Evolutionary conservation across 2,329 filamentous ascomycete species (phyloP).

Genomic region (Botryotinia narcissicola): DNA sequence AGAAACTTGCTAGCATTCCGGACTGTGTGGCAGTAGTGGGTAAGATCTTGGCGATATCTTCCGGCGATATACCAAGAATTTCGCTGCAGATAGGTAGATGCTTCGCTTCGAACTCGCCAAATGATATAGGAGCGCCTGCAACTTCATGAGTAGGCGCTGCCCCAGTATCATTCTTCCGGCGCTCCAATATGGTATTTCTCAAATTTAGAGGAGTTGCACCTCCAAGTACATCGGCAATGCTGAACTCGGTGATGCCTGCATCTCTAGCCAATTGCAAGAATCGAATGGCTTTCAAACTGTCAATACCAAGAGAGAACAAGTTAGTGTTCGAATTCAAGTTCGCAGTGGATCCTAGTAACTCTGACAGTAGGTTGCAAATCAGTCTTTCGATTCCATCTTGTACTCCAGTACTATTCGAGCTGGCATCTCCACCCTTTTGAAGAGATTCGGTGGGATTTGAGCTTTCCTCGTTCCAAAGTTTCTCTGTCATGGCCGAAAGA

Average conservation of each 20-base stretch:
- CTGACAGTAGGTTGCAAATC: background rate
- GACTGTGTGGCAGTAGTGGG: constrained; percentile 15
- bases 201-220: background rate
- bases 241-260: background rate
- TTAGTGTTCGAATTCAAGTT: background rate
- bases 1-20: constrained; percentile 12
- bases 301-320: constrained; percentile 5
- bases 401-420: background rate
- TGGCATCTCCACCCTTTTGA: background rate
- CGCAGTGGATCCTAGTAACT: background rate
- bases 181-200: background rate
- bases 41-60: background rate
- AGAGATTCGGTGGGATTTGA: background rate
- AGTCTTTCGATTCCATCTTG: background rate
- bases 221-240: constrained; percentile 14
- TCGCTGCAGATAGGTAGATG: background rate
- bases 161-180: background rate
- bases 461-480: background rate
- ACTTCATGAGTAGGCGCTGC: background rate
- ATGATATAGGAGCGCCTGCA: background rate
- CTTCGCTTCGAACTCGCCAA: background rate
- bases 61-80: background rate
- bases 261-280: constrained; percentile 13
- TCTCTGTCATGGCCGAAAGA: background rate
- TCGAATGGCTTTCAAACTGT: constrained; percentile 8